Conservation (phyloP, 768 basidiomycete genomes). For the Boletus tylopilopsis region DNA sequence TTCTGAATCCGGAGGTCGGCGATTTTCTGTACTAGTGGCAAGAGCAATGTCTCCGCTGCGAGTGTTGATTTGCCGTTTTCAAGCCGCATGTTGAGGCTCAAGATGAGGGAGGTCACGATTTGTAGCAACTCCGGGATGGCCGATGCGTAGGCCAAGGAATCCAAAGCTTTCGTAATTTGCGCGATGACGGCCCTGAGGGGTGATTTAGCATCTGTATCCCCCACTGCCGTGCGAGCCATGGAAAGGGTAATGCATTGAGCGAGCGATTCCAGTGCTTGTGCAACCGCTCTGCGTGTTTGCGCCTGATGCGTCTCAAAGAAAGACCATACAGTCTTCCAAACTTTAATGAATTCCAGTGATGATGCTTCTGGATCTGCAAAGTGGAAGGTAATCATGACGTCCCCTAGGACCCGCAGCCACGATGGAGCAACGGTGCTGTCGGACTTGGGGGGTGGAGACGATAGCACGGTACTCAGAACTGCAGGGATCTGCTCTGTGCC, state of each 20-base stretch:
- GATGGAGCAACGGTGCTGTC: slow-evolving; percentile 66
- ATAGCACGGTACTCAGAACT: slow-evolving; percentile 64
- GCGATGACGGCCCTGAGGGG: slow-evolving; percentile 59
- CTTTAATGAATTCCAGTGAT: slow-evolving; percentile 50
- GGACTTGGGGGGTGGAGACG: slow-evolving; percentile 65
- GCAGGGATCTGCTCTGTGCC: slow-evolving; percentile 52
- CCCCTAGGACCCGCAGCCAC: slow-evolving; percentile 77
- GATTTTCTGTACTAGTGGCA: slow-evolving; percentile 66
- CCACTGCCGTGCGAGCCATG: slow-evolving; percentile 52
- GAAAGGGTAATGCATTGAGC: slow-evolving; percentile 67
- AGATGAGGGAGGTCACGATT: slow-evolving; percentile 67
- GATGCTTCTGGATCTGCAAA: slow-evolving; percentile 47
- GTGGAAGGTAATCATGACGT: slow-evolving; percentile 64
- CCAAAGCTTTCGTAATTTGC: slow-evolving; percentile 64
- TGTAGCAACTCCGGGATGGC: slow-evolving; percentile 79
- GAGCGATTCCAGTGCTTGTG: slow-evolving; percentile 58
- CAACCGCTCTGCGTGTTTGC: slow-evolving; percentile 58
- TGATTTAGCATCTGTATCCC: slow-evolving; percentile 46
- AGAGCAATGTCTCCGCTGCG: slow-evolving; percentile 66
- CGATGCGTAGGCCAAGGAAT: slow-evolving; percentile 67
- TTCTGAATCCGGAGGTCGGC: slow-evolving; percentile 74
- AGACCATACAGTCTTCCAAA: slow-evolving; percentile 74
- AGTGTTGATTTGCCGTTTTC: slow-evolving; percentile 40
- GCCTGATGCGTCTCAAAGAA: slow-evolving; percentile 72
- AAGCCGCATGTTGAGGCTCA: slow-evolving; percentile 51